Base-by-base conservation (phyloP, 306 rosid genomes). In the Casuarina equisetifolia region DNA sequence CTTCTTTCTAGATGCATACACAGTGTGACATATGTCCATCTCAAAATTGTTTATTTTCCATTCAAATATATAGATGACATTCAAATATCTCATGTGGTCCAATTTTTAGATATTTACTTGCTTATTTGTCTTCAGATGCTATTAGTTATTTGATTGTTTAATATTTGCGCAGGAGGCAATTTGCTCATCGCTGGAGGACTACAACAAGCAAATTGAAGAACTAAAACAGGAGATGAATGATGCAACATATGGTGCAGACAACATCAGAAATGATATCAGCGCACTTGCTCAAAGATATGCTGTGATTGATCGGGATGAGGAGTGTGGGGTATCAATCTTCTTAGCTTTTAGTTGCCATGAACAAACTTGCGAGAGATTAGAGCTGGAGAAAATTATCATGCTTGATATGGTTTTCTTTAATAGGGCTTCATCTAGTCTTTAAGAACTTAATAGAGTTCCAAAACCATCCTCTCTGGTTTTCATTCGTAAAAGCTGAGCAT, bases 281-380 rank as follows among this genome's bases (percentile, higher is more conserved):
- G 97, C 97, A 72, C 97, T 95, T 78, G 97, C 98, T 82, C 98
- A 95, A 86, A 92, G 98, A 89, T 95, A 91, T 77, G 93, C 98
- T 76, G 85, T 95, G 79, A 89, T 95, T 85, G 98, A 95, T 73
- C 89, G 93, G 50, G 98, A 95, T 64, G 98, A 91, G 86, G 97
- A 95, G 46, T 95, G 97, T 54, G 97, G 97, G 97, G 98, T 95
- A 92, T 78, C 81, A 73, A 51, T 82, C 83, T 13, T 82, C 80
- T 85, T 80, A 51, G 58, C 81, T 76, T 79, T 67, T 39, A 5
- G 57, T 51, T 62, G 38, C 54, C 62, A 55, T 44, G 66, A 51
- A 54, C 72, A 3, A 74, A 7, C 71, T 40, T 57, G 32, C 10
- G 12, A 8, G 40, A 63, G 20, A 63, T 63, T 63, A 45, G 69